phyloP scores from a whole-genome alignment of 1,284 basidiomycete genomes.

The Boletus semigastroideus region DNA sequence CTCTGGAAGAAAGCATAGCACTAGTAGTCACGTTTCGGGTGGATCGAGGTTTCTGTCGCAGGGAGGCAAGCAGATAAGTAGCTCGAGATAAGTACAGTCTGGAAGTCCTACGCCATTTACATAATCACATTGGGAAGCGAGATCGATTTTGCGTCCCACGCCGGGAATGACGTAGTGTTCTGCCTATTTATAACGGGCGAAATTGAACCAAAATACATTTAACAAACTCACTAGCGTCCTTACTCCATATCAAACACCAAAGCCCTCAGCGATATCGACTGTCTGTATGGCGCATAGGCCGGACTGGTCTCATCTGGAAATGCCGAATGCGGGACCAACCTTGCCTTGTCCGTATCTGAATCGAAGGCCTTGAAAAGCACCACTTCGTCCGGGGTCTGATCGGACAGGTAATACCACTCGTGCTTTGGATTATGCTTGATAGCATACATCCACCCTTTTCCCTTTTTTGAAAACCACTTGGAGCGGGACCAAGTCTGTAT shows the following conservation, averaged over 20 bases:
- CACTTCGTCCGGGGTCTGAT: background rate
- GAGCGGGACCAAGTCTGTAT: background rate
- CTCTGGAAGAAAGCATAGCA: background rate
- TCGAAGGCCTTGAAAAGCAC: constrained; percentile 48
- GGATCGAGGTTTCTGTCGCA: too few relatives aligned
- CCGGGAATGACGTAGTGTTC: too few relatives aligned
- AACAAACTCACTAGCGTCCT: background rate
- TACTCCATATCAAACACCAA: constrained; percentile 19
- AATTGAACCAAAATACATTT: too few relatives aligned
- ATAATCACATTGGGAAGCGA: too few relatives aligned
- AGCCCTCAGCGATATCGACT: constrained; percentile 18
- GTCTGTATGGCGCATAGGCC: constrained; percentile 35
- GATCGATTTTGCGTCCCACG: too few relatives aligned
- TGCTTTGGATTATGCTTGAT: constrained; percentile 30
- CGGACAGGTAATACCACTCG: constrained; percentile 33
- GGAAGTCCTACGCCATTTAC: too few relatives aligned
- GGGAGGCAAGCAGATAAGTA: too few relatives aligned
- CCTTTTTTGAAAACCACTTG: background rate
- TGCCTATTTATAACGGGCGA: too few relatives aligned
- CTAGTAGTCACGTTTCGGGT: too few relatives aligned
- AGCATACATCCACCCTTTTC: background rate
- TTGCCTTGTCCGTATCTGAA: constrained; percentile 25
- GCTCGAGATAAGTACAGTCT: too few relatives aligned
- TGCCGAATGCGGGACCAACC: constrained; percentile 34
- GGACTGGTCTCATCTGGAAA: constrained; percentile 41